Evolutionary conservation across 2,329 filamentous ascomycete species (phyloP).

Genomic region (Diaporthe destruens): DNA sequence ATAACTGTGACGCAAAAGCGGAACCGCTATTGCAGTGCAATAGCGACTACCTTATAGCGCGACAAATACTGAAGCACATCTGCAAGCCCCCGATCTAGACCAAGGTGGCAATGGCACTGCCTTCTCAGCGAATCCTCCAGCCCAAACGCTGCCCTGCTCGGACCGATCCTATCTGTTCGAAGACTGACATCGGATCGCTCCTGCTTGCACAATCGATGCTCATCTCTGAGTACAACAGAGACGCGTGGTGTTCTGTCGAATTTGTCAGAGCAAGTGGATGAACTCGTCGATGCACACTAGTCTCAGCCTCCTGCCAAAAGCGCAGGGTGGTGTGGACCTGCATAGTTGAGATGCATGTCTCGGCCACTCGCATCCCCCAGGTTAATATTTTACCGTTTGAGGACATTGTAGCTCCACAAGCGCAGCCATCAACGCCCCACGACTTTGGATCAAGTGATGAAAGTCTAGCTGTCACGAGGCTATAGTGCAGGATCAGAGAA

Average conservation of each 20-base stretch:
- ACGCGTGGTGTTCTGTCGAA: not conserved
- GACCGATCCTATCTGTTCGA: not conserved
- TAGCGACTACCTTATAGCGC: no score
- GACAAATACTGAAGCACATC: not conserved
- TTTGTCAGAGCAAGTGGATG: not conserved
- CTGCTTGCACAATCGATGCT: not conserved
- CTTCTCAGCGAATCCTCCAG: not conserved
- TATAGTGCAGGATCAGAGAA: not conserved
- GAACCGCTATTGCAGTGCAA: no score
- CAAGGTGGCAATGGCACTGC: not conserved
- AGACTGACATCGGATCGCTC: not conserved
- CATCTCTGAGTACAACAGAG: not conserved
- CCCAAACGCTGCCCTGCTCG: not conserved
- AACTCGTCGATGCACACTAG: not conserved
- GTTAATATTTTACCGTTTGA: not conserved
- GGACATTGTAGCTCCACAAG: not conserved
- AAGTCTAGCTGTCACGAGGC: not conserved
- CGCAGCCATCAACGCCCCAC: slow-evolving; percentile 5
- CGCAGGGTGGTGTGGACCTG: not conserved
- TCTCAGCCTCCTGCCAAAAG: slow-evolving; percentile 4
- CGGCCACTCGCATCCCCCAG: not conserved
- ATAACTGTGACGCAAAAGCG: no score
- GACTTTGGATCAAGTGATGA: not conserved
- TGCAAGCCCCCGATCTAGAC: not conserved
- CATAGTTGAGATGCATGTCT: slow-evolving; percentile 2